Conservation (phyloP, 2,329 filamentous ascomycete species). For the Neonectria sp. region DNA sequence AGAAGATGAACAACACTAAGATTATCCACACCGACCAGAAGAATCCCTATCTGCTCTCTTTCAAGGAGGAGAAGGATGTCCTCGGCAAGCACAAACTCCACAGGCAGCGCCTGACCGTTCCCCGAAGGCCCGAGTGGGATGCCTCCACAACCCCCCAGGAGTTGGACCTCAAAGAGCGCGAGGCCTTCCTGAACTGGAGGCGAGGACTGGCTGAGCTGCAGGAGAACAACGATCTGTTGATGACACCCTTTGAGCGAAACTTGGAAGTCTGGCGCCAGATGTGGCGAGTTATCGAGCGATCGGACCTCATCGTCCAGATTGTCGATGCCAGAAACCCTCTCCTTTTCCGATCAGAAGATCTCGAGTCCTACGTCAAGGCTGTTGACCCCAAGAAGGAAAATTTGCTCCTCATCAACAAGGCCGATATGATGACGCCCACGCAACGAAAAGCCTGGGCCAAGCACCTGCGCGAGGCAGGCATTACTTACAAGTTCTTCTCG, state of each 20-base stretch:
- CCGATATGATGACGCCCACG: slow-evolving; percentile 95
- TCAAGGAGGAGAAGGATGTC: slow-evolving; percentile 84
- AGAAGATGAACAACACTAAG: slow-evolving; percentile 99
- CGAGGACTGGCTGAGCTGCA: slow-evolving; percentile 92
- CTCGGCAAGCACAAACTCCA: slow-evolving; percentile 88
- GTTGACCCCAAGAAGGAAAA: slow-evolving; percentile 92
- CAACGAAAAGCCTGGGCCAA: slow-evolving; percentile 90
- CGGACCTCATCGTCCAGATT: slow-evolving; percentile 96
- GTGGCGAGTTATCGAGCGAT: slow-evolving; percentile 98
- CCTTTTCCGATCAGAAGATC: slow-evolving; percentile 92
- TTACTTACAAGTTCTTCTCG: slow-evolving; percentile 97
- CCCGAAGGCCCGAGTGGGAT: slow-evolving; percentile 92
- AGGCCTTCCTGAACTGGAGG: slow-evolving; percentile 89
- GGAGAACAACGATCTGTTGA: slow-evolving; percentile 92
- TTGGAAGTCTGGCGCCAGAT: slow-evolving; percentile 97
- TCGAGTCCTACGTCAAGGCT: slow-evolving; percentile 95
- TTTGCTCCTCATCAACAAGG: slow-evolving; percentile 95
- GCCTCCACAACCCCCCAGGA: slow-evolving; percentile 85
- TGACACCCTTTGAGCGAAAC: slow-evolving; percentile 98
- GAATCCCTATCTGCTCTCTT: slow-evolving; percentile 93
- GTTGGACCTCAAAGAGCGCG: slow-evolving; percentile 84
- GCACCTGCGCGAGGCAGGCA: slow-evolving; percentile 84
- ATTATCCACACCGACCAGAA: slow-evolving; percentile 97
- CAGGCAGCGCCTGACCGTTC: slow-evolving; percentile 85
- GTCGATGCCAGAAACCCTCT: slow-evolving; percentile 96